Evolutionary conservation across 495 filamentous ascomycete genomes (phyloP).

Genomic region (Hypoxylon fuscum): DNA sequence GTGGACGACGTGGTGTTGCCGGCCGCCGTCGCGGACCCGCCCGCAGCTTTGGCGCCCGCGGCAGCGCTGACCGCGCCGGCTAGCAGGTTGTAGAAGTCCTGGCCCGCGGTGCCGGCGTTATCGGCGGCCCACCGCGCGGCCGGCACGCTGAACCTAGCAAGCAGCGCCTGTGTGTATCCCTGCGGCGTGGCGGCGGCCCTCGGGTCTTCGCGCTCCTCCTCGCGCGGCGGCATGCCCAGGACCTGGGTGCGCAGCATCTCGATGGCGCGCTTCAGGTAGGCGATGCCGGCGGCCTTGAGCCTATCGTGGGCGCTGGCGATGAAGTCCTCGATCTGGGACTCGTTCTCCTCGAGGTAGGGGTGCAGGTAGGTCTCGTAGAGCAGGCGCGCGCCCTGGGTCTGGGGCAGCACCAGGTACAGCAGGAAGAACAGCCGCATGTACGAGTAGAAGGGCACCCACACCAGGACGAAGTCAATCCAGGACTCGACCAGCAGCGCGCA

Average conservation of each 20-base stretch:
- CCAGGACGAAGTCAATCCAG: slow-evolving; percentile 84
- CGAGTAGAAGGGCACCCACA: slow-evolving; percentile 94
- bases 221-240: slow-evolving; percentile 69
- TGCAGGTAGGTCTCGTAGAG: slow-evolving; percentile 87
- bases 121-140: slow-evolving; percentile 56
- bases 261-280: slow-evolving; percentile 81
- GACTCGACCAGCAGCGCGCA: slow-evolving; percentile 84
- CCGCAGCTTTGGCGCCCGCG: slow-evolving; percentile 33
- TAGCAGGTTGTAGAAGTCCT: slow-evolving; percentile 80
- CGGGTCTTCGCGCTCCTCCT: slow-evolving; percentile 50
- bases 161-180: slow-evolving; percentile 79
- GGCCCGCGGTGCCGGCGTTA: slow-evolving; percentile 53
- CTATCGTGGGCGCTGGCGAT: slow-evolving; percentile 85
- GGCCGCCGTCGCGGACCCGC: slow-evolving; percentile 8
- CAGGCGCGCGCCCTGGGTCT: slow-evolving; percentile 87
- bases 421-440: slow-evolving; percentile 89
- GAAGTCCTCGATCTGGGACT: slow-evolving; percentile 87
- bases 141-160: slow-evolving; percentile 87
- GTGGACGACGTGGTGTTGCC: slow-evolving; percentile 59
- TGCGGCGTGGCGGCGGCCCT: slow-evolving; percentile 54
- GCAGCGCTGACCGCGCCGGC: slow-evolving; percentile 68
- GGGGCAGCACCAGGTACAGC: slow-evolving; percentile 96
- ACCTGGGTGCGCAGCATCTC: slow-evolving; percentile 78
- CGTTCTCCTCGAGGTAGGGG: slow-evolving; percentile 88
- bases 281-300: slow-evolving; percentile 77